These are phyloP conservation scores for Suillus occidentalis DNA, from an alignment of 768 basidiomycete genomes.

Conservation along the genomic window DNA sequence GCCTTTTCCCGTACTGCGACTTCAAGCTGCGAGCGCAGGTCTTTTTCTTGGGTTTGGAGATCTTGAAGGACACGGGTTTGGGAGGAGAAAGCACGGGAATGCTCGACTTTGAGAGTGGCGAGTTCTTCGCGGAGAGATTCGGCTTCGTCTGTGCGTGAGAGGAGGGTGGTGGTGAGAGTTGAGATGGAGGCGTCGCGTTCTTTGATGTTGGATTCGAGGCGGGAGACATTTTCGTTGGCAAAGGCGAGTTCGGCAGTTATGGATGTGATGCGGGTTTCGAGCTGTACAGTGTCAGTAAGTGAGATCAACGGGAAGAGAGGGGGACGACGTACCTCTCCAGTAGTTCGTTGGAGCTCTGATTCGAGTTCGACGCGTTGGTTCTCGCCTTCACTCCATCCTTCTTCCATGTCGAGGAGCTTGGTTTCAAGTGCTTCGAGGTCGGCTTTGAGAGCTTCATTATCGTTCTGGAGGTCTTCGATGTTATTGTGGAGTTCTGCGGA, in stretches of 20 bases:
- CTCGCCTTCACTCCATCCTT: constrained; percentile 57
- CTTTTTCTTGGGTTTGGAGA: constrained; percentile 9
- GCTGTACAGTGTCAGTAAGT: constrained; percentile 32
- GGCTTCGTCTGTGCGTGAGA: constrained; percentile 49
- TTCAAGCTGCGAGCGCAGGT: constrained; percentile 40
- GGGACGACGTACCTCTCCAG: constrained; percentile 44
- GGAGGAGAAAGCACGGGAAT: constrained; percentile 48
- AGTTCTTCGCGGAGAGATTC: constrained; percentile 58
- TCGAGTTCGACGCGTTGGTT: constrained; percentile 57
- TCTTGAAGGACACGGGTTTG: constrained; percentile 38
- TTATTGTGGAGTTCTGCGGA: background rate
- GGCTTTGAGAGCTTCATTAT: constrained; percentile 6
- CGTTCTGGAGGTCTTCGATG: background rate
- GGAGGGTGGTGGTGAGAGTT: constrained; percentile 44
- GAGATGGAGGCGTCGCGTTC: constrained; percentile 58
- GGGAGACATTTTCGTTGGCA: constrained; percentile 51
- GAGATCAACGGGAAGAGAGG: background rate
- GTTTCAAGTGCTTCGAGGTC: constrained; percentile 40
- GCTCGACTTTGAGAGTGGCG: constrained; percentile 53
- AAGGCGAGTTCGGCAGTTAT: constrained; percentile 58
- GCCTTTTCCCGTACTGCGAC: constrained; percentile 52
- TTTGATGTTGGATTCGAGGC: constrained; percentile 56
- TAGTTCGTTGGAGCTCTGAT: constrained; percentile 50
- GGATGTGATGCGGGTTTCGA: constrained; percentile 49
- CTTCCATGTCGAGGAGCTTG: constrained; percentile 47